Conservation (phyloP, 306 rosid genomes). For the Medicago ruthenica region DNA sequence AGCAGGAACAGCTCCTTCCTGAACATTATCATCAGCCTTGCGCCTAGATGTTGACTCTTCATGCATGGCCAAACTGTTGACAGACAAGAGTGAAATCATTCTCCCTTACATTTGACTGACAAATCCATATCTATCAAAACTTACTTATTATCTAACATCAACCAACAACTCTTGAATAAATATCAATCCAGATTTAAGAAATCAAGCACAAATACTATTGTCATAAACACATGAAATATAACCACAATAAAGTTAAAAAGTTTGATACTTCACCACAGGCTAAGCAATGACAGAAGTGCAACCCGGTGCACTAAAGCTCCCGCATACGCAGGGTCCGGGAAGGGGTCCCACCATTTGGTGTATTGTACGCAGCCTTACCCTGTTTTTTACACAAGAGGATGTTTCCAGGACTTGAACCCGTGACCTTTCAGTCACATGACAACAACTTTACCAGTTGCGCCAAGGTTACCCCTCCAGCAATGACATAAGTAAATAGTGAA, state of each 20-base stretch:
- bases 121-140: not conserved
- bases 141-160: not conserved
- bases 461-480: too few species aligned
- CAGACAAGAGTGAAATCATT: not conserved
- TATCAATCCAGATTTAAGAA: not conserved
- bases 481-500: not conserved
- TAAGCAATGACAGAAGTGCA: conserved; percentile 7
- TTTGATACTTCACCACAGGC: not conserved
- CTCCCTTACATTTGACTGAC: conserved; percentile 14
- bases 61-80: conserved; percentile 82
- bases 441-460: too few species aligned
- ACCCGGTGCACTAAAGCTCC: too few species aligned
- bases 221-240: not conserved
- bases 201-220: not conserved
- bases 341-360: too few species aligned
- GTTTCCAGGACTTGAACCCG: too few species aligned
- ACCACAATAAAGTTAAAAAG: not conserved
- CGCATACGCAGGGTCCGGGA: too few species aligned
- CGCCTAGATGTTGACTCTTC: conserved; percentile 86
- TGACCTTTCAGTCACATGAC: too few species aligned
- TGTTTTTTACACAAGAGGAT: too few species aligned
- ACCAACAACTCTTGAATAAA: not conserved
- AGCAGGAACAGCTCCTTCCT: conserved; percentile 84
- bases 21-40: conserved; percentile 87
- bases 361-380: too few species aligned